phyloP scores from a whole-genome alignment of 2,329 filamentous ascomycete genomes.

The Verticillium dahliae region DNA sequence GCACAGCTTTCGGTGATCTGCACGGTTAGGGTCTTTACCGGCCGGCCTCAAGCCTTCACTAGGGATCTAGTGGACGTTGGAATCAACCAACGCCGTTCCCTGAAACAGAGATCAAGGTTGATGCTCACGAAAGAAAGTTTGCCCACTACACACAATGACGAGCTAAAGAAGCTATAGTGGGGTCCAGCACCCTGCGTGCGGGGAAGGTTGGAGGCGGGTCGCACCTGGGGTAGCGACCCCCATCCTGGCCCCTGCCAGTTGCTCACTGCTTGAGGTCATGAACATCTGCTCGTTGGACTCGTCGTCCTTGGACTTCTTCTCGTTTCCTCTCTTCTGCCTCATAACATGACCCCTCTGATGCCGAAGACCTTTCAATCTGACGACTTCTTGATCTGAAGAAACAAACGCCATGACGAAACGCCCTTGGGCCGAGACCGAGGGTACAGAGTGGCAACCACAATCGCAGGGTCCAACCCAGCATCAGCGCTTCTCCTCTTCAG shows the following conservation, averaged over 20 bases:
- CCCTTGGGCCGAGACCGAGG: constrained; percentile 10
- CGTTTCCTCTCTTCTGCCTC: neutral
- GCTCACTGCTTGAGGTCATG: neutral
- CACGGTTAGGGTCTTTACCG: too few species aligned
- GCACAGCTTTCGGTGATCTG: too few species aligned
- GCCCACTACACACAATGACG: too few species aligned
- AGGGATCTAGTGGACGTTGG: too few species aligned
- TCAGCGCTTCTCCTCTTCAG: neutral
- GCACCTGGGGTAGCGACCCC: neutral
- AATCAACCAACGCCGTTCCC: too few species aligned
- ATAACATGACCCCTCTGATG: neutral
- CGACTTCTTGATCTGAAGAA: neutral
- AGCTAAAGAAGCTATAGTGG: neutral
- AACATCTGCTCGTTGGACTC: neutral
- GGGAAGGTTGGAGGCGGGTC: neutral
- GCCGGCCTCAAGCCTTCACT: too few species aligned
- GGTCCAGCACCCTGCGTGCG: neutral
- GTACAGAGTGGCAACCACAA: constrained; percentile 10
- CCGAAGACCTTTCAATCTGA: neutral
- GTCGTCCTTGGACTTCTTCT: neutral
- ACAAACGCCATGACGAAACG: constrained; percentile 9
- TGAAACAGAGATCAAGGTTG: too few species aligned
- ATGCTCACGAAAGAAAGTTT: too few species aligned
- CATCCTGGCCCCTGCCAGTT: neutral
- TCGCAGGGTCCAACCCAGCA: neutral